Percentiles rank a stretch among this genome's conserved stretches.
Conservation (phyloP, 768 basidiomycete genomes). For the Boletus huronensis region DNA sequence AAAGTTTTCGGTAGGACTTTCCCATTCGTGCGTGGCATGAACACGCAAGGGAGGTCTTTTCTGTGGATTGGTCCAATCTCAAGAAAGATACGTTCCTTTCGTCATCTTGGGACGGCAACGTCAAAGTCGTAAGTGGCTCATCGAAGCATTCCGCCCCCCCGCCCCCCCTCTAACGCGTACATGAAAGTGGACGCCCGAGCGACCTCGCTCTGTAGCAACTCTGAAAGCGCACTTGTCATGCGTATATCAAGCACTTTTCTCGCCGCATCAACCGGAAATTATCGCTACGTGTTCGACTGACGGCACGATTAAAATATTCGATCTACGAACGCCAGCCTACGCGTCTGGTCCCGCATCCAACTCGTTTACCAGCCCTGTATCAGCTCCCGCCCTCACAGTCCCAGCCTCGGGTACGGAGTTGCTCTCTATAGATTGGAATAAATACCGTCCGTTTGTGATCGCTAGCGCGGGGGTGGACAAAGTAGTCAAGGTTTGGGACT, state of each 20-base stretch:
- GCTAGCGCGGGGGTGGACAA: slow-evolving; percentile 83
- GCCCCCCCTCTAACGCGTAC: not conserved
- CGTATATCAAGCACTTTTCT: slow-evolving; percentile 89
- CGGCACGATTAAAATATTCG: slow-evolving; percentile 81
- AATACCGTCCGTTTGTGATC: slow-evolving; percentile 75
- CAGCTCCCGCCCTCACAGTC: slow-evolving; percentile 69
- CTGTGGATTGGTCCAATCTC: slow-evolving; percentile 93
- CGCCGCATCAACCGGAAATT: slow-evolving; percentile 82
- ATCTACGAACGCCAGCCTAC: slow-evolving; percentile 65
- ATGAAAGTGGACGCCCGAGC: slow-evolving; percentile 81
- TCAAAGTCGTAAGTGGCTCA: slow-evolving; percentile 69
- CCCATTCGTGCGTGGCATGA: slow-evolving; percentile 94
- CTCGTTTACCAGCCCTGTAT: slow-evolving; percentile 62
- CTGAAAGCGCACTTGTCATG: slow-evolving; percentile 81
- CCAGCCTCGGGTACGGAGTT: slow-evolving; percentile 79
- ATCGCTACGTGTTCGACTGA: slow-evolving; percentile 85
- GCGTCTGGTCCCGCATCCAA: slow-evolving; percentile 47
- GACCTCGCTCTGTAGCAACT: slow-evolving; percentile 72
- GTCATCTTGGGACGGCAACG: slow-evolving; percentile 86
- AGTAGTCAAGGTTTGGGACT: slow-evolving; percentile 76
- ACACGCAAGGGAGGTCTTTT: slow-evolving; percentile 89
- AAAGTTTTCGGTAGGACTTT: slow-evolving; percentile 57
- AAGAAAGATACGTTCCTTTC: slow-evolving; percentile 86
- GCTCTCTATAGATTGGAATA: slow-evolving; percentile 88
- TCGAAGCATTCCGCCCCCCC: not conserved